Percentiles rank a stretch among this genome's conserved stretches.
These are phyloP conservation scores for Ogataea nonfermentans DNA, from an alignment of 805 yeast genomes.

Conservation along the genomic window DNA sequence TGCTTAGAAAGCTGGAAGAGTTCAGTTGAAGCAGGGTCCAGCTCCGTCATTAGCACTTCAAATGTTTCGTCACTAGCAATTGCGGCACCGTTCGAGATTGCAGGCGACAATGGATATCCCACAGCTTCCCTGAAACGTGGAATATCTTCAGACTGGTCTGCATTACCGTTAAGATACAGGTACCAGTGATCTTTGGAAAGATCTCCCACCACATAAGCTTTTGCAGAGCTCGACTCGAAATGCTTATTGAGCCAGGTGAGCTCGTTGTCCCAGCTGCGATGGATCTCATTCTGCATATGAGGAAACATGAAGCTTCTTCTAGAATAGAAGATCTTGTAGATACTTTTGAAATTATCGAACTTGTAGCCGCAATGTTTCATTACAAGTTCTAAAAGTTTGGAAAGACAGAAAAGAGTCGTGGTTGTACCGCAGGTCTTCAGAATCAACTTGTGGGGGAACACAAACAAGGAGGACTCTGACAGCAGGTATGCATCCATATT, in stretches of 20 bases:
- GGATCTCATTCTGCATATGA: slow-evolving; percentile 74
- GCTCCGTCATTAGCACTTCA: slow-evolving; percentile 88
- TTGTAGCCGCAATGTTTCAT: slow-evolving; percentile 40
- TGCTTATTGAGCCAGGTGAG: slow-evolving; percentile 62
- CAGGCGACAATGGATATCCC: slow-evolving; percentile 27
- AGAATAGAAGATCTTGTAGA: slow-evolving; percentile 79
- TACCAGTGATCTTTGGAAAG: slow-evolving; percentile 88
- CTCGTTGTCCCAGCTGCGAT: slow-evolving; percentile 82
- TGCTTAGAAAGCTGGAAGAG: slow-evolving; percentile 46
- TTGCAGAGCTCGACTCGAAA: slow-evolving; percentile 60
- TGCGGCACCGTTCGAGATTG: slow-evolving; percentile 12
- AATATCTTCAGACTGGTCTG: slow-evolving; percentile 3
- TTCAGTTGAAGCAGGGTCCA: slow-evolving; percentile 54
- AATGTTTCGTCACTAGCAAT: slow-evolving; percentile 56
- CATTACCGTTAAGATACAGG: slow-evolving; percentile 62
- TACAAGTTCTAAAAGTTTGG: slow-evolving; percentile 56
- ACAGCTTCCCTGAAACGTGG: slow-evolving; percentile 3
- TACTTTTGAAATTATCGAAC: slow-evolving; percentile 26
- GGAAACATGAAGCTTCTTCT: slow-evolving; percentile 94
- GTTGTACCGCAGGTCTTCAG: slow-evolving; percentile 97
- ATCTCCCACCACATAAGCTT: slow-evolving; percentile 75
- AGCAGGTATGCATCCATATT: slow-evolving; percentile 79
- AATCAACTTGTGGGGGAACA: slow-evolving; percentile 79
- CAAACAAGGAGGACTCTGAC: slow-evolving; percentile 87
- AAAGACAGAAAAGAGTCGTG: slow-evolving; percentile 77